Evolutionary conservation across 345 rosid genomes (phyloP).

Genomic region (Gossypium stocksii): DNA sequence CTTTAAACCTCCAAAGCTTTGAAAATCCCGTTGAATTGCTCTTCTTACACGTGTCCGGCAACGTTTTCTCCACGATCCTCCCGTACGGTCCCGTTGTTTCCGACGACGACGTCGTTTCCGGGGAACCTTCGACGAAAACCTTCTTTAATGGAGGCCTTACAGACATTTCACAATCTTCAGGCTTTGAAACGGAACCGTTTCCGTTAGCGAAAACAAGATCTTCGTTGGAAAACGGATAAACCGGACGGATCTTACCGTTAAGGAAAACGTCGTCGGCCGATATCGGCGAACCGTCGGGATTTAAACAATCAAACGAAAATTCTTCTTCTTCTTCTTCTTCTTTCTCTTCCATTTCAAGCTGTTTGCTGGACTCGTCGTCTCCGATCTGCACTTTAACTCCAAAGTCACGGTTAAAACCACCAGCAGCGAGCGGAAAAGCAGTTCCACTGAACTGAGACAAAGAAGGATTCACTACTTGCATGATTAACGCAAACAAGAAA

Average conservation of each 20-base stretch:
- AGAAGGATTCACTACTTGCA: conserved; percentile 11
- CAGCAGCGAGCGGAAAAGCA: not conserved
- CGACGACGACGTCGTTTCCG: conserved; percentile 8
- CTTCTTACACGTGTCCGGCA: conserved; percentile 34
- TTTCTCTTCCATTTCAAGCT: conserved; percentile 10
- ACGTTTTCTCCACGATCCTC: conserved; percentile 17
- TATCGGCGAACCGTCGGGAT: conserved; percentile 31
- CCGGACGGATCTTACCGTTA: conserved; percentile 45
- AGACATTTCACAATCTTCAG: conserved; percentile 10
- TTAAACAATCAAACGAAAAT: conserved; percentile 35
- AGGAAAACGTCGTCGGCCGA: conserved; percentile 39
- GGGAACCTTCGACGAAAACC: conserved; percentile 24
- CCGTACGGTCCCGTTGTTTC: conserved; percentile 37
- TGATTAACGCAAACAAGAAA: not conserved
- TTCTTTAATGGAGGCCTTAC: conserved; percentile 24
- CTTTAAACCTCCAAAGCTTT: conserved; percentile 46
- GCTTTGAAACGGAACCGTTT: not conserved
- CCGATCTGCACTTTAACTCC: not conserved
- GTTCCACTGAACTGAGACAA: not conserved
- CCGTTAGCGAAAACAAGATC: conserved; percentile 22
- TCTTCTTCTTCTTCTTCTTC: conserved; percentile 37
- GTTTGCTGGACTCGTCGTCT: not conserved
- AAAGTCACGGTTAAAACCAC: conserved; percentile 2
- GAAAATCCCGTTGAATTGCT: conserved; percentile 56
- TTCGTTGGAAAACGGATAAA: conserved; percentile 37